Evolutionary conservation across 768 basidiomycete species (phyloP), one percentile per base, ranked within the genome.

Genomic region (Suillus spraguei): DNA sequence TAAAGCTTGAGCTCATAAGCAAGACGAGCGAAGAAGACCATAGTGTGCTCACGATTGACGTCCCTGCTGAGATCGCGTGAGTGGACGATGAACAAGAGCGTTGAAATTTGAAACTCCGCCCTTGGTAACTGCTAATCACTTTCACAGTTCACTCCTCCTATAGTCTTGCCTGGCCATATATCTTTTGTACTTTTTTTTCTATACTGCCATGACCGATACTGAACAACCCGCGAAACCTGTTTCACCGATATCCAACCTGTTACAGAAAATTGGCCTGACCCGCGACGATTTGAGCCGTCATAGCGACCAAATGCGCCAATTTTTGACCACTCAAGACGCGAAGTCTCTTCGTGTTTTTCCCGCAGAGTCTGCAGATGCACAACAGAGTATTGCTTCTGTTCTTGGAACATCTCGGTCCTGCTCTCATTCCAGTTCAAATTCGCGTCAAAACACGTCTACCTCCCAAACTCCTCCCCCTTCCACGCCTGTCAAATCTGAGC

Each of bases 271-370:
- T 47, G 90, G 91, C 59, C 82, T 93, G 71, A 91, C 92, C 67
- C 85, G 89, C 74, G 87, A 90, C 70, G 91, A 92, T 77, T 79
- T 93, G 62, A 73, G 80, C 68, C 82, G 84, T 71, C 89, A 85
- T 71, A 91, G 87, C 69, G 83, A 88, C 77, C 85, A 91, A 73
- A 92, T 93, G 91, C 88, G 90, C 60, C 86, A 86, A 68, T 92
- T 91, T 79, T 81, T 91, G 67, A 87, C 85, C 39, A 76, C 85
- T 36, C 82, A 87, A 70, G 78, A 79, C 69, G 71, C 77, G 60
- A 72, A 74, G 62, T 73, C 82, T 75, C 75, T 81, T 74, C 82
- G 82, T 77, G 80, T 70, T 65, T 78, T 67, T 76, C 77, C 68
- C 69, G 63, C 58, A 63, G 76, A 69, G 70, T 72, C 64, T 72